Conservation (phyloP, 352 stramenopile species). For the Globisporangium camurandrum region DNA sequence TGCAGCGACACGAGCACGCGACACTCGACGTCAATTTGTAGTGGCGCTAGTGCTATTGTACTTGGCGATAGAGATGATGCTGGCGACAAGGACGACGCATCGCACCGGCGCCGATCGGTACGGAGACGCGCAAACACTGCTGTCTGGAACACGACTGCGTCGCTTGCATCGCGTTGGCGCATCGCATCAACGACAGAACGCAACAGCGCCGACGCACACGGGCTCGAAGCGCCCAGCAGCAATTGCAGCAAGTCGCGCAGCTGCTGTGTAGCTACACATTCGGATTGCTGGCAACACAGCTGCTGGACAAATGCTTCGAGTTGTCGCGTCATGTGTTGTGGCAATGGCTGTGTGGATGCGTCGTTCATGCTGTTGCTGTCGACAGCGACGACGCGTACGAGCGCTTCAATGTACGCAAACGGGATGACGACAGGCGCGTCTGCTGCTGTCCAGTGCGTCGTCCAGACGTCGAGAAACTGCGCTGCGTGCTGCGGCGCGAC, state of each 20-base stretch:
- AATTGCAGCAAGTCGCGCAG: constrained; percentile 1
- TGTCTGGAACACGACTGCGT: constrained; percentile 7
- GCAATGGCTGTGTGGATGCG: no score
- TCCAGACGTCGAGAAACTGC: constrained; percentile 43
- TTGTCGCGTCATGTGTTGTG: no score
- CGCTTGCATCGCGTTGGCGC: neutral
- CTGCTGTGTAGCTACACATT: neutral
- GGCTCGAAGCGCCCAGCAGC: constrained; percentile 5
- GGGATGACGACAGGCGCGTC: constrained; percentile 12
- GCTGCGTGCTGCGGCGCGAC: constrained; percentile 5
- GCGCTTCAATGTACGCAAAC: constrained; percentile 39
- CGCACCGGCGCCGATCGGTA: constrained; percentile 1
- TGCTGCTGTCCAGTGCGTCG: constrained; percentile 27
- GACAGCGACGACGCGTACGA: constrained; percentile 11
- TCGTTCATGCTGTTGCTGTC: no score
- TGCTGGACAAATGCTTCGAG: constrained; percentile 13
- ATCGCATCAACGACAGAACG: constrained; percentile 3
- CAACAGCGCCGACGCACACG: constrained; percentile 6
- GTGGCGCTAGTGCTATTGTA: constrained; percentile 1
- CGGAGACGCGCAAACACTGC: constrained; percentile 8
- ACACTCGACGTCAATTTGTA: constrained; percentile 4
- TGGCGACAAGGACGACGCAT: constrained; percentile 1
- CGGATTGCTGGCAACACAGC: constrained; percentile 3
- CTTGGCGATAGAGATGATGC: neutral
- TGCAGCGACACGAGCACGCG: constrained; percentile 16